phyloP scores from a whole-genome alignment of 108 stramenopile species.

The Nannochloropsis gaditana region DNA sequence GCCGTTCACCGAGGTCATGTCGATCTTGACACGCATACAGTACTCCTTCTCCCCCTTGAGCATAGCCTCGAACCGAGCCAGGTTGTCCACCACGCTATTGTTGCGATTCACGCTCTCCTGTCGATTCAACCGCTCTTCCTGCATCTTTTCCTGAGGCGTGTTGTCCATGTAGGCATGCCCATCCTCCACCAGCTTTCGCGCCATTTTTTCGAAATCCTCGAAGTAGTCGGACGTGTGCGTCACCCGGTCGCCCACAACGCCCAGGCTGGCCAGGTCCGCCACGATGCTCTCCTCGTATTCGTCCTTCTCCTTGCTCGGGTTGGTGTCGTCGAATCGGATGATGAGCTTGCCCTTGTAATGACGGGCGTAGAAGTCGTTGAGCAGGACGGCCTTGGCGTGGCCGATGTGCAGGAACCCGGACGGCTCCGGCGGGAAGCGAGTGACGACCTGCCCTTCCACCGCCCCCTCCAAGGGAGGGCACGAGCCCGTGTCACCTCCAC shows the following conservation, averaged over 20 bases:
- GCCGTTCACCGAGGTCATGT: conserved; percentile 89
- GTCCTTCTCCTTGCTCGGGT: conserved; percentile 97
- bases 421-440: conserved; percentile 97
- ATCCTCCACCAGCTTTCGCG: conserved; percentile 72
- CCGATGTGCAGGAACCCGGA: conserved; percentile 98
- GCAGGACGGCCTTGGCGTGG: conserved; percentile 88
- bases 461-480: conserved; percentile 65
- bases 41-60: conserved; percentile 61
- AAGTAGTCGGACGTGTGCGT: conserved; percentile 94
- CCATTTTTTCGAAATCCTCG: conserved; percentile 71
- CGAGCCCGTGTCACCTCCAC: neutral
- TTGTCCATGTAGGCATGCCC: conserved; percentile 98
- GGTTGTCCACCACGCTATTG: conserved; percentile 64
- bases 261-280: conserved; percentile 63
- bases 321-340: conserved; percentile 95
- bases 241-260: conserved; percentile 75
- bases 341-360: conserved; percentile 66
- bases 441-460: conserved; percentile 67
- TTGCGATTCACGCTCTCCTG: conserved; percentile 57
- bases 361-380: conserved; percentile 95
- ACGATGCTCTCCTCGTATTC: conserved; percentile 83
- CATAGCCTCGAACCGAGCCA: conserved; percentile 75
- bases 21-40: conserved; percentile 96
- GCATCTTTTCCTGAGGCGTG: conserved; percentile 69
- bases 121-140: conserved; percentile 40